phyloP scores from a whole-genome alignment of 1,284 basidiomycete species.

The Inonotus obliquus region DNA sequence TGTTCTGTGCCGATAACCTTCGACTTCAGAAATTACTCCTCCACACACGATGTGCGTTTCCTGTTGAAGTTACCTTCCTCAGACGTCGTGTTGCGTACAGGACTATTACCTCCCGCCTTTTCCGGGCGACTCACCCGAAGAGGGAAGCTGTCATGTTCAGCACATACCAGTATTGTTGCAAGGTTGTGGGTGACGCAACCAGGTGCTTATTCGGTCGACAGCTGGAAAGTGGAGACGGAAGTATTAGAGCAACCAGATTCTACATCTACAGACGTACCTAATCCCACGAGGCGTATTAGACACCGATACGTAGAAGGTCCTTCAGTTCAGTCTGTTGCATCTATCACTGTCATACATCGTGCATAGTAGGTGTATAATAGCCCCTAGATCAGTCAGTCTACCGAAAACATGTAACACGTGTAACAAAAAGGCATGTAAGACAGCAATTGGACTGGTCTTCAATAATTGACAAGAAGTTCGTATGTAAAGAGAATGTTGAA shows the following conservation, averaged over 20 bases:
- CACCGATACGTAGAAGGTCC: conserved; percentile 12
- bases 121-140: conserved; percentile 57
- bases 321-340: background rate
- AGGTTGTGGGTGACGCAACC: conserved; percentile 56
- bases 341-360: conserved; percentile 12
- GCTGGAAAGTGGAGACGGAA: conserved; percentile 63
- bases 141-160: conserved; percentile 47
- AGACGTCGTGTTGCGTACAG: background rate
- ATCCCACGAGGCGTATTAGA: conserved; percentile 2
- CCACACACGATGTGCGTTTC: conserved; percentile 50
- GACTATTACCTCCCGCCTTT: conserved; percentile 46
- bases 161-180: conserved; percentile 38
- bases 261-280: background rate
- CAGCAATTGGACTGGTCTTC: background rate
- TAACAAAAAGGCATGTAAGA: background rate
- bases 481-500: background rate
- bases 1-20: conserved; percentile 53
- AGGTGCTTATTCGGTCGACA: conserved; percentile 58
- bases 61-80: conserved; percentile 21
- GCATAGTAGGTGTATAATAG: background rate
- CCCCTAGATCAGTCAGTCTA: background rate
- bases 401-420: background rate
- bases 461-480: background rate
- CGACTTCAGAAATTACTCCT: conserved; percentile 64
- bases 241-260: conserved; percentile 31